phyloP scores from a whole-genome alignment of 306 rosid genomes.

The Corylus heterophylla region DNA sequence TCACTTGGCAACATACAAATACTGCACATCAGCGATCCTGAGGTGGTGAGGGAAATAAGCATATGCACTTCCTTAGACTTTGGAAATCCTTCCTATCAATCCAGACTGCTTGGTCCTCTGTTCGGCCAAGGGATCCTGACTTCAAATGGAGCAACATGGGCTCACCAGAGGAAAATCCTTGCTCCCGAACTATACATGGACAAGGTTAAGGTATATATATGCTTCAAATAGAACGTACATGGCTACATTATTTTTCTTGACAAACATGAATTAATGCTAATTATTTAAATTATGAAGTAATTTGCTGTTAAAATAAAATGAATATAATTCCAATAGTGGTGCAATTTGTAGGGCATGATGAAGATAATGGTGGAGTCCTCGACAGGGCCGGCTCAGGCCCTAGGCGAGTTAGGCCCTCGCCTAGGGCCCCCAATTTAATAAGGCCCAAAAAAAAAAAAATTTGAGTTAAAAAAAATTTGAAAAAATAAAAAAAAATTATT shows the following conservation, averaged over 20 bases:
- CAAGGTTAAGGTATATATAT: conserved; percentile 43
- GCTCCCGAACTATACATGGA: conserved; percentile 6
- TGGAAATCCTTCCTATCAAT: conserved; percentile 37
- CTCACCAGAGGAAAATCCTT: conserved; percentile 40
- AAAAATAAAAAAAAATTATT: too few species aligned
- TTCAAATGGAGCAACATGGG: conserved; percentile 45
- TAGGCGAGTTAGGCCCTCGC: too few species aligned
- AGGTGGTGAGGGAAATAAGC: conserved; percentile 33
- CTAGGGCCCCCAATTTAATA: too few species aligned
- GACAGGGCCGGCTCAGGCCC: too few species aligned
- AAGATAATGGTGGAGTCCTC: conserved; percentile 19
- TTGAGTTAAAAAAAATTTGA: too few species aligned
- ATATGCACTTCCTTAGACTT: conserved; percentile 40
- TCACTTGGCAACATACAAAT: conserved; percentile 43
- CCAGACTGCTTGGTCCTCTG: conserved; percentile 30
- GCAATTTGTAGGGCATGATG: conserved; percentile 24
- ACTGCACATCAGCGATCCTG: conserved; percentile 33
- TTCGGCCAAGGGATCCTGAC: conserved; percentile 44
- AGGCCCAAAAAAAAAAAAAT: too few species aligned
- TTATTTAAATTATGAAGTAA: too few species aligned
- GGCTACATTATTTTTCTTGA: too few species aligned
- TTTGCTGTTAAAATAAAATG: background rate
- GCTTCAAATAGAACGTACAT: too few species aligned
- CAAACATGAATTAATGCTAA: too few species aligned
- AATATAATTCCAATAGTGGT: background rate